Conservation (phyloP, 1,139 yeast species). For the Blastobotrys arbuscula region DNA sequence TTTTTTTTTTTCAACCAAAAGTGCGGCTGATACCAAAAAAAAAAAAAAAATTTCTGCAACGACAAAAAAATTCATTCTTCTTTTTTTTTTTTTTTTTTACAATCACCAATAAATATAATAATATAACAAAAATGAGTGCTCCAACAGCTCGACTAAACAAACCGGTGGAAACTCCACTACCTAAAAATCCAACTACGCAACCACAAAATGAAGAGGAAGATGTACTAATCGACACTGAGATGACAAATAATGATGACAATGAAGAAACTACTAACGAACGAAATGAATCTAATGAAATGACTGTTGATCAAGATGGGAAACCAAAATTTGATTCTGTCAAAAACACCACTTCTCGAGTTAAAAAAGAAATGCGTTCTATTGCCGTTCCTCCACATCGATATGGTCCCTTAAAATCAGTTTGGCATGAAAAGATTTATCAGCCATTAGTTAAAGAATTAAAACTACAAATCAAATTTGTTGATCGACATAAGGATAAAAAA, state of each 20-base stretch:
- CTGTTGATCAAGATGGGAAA: constrained; percentile 80
- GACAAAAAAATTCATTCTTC: neutral
- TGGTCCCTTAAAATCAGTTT: constrained; percentile 80
- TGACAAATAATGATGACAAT: constrained; percentile 34
- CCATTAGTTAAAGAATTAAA: constrained; percentile 93
- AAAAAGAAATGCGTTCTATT: constrained; percentile 79
- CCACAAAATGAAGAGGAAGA: constrained; percentile 43
- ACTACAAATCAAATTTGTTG: constrained; percentile 92
- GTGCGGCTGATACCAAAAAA: neutral
- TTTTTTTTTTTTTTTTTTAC: no score
- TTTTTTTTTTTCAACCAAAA: no score
- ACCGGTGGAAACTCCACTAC: neutral
- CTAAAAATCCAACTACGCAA: constrained; percentile 9
- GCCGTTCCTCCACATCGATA: constrained; percentile 96
- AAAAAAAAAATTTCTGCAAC: neutral
- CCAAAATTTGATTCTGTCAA: constrained; percentile 81
- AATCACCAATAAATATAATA: neutral
- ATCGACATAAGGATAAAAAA: constrained; percentile 56
- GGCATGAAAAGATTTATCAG: constrained; percentile 81
- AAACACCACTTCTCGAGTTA: constrained; percentile 60
- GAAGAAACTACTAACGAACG: constrained; percentile 27
- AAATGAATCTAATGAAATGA: constrained; percentile 34
- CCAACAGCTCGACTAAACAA: constrained; percentile 50
- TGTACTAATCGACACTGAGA: constrained; percentile 55
- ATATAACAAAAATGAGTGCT: constrained; percentile 52